Percentiles rank a stretch among this genome's conserved stretches.
These are phyloP conservation scores for Primulina tabacum DNA, from an alignment of 257 asterid species.

Conservation along the genomic window DNA sequence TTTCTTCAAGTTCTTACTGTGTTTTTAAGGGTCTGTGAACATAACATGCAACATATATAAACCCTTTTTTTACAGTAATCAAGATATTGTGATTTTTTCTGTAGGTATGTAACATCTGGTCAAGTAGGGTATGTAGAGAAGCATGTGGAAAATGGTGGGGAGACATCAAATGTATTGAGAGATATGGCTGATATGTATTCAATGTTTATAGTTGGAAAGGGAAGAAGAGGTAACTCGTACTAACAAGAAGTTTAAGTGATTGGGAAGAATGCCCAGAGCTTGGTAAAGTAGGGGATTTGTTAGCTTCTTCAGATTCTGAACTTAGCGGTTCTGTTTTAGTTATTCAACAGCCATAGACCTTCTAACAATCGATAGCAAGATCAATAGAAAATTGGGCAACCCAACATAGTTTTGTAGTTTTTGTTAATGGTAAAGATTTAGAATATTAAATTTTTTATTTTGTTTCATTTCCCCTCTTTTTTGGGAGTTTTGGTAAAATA, in stretches of 20 bases:
- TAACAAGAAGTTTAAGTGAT: slow-evolving; percentile 88
- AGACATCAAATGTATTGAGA: slow-evolving; percentile 67
- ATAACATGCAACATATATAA: not conserved
- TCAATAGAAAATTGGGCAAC: slow-evolving; percentile 23
- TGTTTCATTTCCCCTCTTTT: not conserved
- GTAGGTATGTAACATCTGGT: slow-evolving; percentile 85
- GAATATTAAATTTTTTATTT: not conserved
- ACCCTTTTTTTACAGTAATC: not conserved
- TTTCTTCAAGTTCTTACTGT: not conserved
- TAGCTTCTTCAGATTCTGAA: slow-evolving; percentile 93
- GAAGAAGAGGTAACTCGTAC: slow-evolving; percentile 63
- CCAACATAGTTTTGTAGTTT: not conserved
- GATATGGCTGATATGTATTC: slow-evolving; percentile 98
- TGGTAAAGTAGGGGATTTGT: slow-evolving; percentile 89
- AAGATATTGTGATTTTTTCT: not conserved
- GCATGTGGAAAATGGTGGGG: slow-evolving; percentile 72
- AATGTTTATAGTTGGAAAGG: slow-evolving; percentile 83
- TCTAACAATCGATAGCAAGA: slow-evolving; percentile 41
- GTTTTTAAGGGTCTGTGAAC: not conserved
- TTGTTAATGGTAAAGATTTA: not conserved
- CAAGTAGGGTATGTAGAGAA: slow-evolving; percentile 91
- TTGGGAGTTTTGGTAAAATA: not conserved
- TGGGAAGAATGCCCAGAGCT: slow-evolving; percentile 99
- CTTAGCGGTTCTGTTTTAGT: slow-evolving; percentile 85
- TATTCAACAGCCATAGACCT: slow-evolving; percentile 71